A percentile compares a stretch with the other conserved stretches of the same genome.
Evolutionary conservation across 192 early-diverging fungal genomes (phyloP).

Genomic region (Diversispora epigaea): DNA sequence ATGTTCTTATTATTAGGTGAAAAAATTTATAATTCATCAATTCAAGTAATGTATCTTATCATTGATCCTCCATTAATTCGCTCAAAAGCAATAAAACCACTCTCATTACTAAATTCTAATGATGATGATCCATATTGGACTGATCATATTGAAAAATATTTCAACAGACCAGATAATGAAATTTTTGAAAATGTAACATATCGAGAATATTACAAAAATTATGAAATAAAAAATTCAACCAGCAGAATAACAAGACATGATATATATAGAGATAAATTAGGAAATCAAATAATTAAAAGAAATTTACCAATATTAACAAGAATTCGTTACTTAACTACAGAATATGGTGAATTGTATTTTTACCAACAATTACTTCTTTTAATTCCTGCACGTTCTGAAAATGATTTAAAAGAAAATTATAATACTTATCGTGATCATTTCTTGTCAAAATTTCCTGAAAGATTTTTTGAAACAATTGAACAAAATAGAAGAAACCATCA

Average conservation of each 20-base stretch:
- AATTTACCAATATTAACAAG: no score
- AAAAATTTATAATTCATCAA: neutral
- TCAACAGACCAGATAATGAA: neutral
- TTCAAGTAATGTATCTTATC: neutral
- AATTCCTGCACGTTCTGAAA: neutral
- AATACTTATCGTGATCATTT: neutral
- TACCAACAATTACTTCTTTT: neutral
- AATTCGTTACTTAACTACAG: no score
- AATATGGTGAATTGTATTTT: conserved; percentile 13
- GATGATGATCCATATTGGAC: conserved; percentile 12
- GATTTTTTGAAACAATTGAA: neutral
- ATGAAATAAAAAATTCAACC: neutral
- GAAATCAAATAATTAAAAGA: neutral
- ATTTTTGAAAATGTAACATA: neutral
- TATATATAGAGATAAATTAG: neutral
- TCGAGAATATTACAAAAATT: neutral
- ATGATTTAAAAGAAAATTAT: neutral
- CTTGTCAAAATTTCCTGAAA: neutral
- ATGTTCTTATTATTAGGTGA: no score
- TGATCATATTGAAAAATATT: no score
- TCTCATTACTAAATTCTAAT: neutral
- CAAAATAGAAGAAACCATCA: neutral
- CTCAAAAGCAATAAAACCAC: neutral
- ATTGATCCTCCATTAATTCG: neutral
- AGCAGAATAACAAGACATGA: neutral